Conservation (phyloP, 768 basidiomycete species). For the Mycena maculata region DNA sequence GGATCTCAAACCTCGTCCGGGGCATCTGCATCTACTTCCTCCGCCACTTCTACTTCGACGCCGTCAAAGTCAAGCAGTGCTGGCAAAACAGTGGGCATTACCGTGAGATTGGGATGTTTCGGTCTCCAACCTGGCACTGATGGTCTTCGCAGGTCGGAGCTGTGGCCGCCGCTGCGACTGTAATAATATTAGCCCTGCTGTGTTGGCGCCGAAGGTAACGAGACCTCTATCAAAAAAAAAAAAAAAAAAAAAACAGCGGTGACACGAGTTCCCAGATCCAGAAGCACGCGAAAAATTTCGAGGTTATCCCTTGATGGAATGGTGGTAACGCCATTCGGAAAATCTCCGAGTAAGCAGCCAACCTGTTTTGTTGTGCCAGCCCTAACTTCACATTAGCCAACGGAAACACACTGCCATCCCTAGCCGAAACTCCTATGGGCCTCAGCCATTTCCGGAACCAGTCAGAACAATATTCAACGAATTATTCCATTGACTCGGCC, state of each 20-base stretch:
- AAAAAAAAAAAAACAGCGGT: background rate
- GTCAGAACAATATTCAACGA: constrained; percentile 8
- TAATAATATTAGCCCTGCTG: constrained; percentile 13
- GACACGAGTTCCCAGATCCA: background rate
- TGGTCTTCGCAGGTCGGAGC: constrained; percentile 15
- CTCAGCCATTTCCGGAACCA: constrained; percentile 7
- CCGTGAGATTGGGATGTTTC: background rate
- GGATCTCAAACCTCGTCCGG: constrained; percentile 1
- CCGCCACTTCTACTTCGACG: background rate
- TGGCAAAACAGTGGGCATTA: constrained; percentile 27
- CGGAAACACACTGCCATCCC: background rate
- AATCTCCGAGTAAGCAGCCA: constrained; percentile 7
- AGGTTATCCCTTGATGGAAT: constrained; percentile 14
- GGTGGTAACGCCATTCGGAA: constrained; percentile 26
- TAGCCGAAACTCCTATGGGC: constrained; percentile 9
- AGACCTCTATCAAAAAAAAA: background rate
- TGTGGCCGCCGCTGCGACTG: constrained; percentile 15
- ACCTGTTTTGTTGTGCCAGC: background rate
- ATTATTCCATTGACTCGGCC: constrained; percentile 10
- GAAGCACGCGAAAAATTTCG: constrained; percentile 7
- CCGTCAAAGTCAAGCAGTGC: constrained; percentile 1
- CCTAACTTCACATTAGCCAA: background rate
- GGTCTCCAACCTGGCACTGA: background rate
- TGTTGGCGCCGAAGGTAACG: constrained; percentile 20
- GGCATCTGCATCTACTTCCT: background rate